Percentiles rank a stretch among this genome's conserved stretches.
Conservation (phyloP, 139 green algal species). For the Pseudopediastrum boryanum region DNA sequence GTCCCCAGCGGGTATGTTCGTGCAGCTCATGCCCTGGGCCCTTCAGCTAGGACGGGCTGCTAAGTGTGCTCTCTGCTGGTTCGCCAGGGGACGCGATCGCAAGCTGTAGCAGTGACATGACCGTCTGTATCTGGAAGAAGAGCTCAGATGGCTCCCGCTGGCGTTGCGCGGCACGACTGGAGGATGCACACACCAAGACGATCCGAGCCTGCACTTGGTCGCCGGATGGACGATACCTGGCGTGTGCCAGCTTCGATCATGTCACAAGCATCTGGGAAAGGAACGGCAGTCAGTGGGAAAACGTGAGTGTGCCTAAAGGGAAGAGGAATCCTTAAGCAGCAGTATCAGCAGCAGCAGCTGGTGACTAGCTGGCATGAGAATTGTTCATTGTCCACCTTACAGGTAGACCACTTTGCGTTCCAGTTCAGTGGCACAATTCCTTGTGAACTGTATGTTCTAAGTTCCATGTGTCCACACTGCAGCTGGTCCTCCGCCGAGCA, state of each 20-base stretch:
- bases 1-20: conserved; percentile 71
- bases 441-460: neutral
- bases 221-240: conserved; percentile 76
- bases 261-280: conserved; percentile 85
- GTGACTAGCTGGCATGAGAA: neutral
- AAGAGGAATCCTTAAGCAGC: neutral
- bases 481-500: neutral
- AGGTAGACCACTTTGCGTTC: neutral
- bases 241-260: conserved; percentile 90
- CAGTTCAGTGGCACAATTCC: neutral
- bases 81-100: conserved; percentile 76
- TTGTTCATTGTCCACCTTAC: neutral
- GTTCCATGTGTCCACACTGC: neutral
- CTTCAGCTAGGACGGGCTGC: neutral
- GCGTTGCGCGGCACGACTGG: conserved; percentile 76
- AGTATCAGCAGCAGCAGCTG: neutral
- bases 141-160: conserved; percentile 43
- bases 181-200: conserved; percentile 82
- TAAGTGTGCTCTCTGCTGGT: too few species aligned
- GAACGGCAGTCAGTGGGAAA: conserved; percentile 74
- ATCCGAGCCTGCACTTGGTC: conserved; percentile 85
- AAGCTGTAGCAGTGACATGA: conserved; percentile 89
- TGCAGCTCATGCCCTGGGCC: conserved; percentile 4
- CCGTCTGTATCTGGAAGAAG: conserved; percentile 87
- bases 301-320: conserved; percentile 46